A percentile compares a stretch with the other conserved stretches of the same genome.
phyloP scores from a whole-genome alignment of 257 asterid species.

The Przewalskia tangutica region DNA sequence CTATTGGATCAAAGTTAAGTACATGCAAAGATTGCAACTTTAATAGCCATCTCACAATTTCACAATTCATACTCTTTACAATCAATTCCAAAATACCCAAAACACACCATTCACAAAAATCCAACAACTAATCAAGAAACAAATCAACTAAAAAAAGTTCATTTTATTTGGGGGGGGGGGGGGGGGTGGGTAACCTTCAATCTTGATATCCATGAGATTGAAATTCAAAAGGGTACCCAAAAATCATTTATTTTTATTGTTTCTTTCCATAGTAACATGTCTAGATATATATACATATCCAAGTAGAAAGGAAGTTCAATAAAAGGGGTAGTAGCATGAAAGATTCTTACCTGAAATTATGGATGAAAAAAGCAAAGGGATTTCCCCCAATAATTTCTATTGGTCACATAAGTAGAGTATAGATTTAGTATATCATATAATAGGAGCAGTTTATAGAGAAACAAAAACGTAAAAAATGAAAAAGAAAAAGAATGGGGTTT shows the following conservation, averaged over 20 bases:
- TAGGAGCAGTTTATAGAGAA: not conserved
- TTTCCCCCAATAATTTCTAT: not conserved
- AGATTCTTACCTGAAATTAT: not conserved
- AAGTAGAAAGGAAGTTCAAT: not conserved
- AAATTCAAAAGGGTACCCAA: not conserved
- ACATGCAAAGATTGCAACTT: not conserved
- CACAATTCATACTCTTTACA: not conserved
- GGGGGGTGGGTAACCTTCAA: not conserved
- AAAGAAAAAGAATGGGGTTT: not conserved
- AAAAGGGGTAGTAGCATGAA: not conserved
- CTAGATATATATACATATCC: not conserved
- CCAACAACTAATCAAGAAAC: not conserved
- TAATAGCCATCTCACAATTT: not conserved
- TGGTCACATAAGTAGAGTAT: not conserved
- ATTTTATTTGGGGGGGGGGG: not conserved
- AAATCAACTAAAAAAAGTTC: not conserved
- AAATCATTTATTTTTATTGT: not conserved
- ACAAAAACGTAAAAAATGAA: not conserved
- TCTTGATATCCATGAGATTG: not conserved
- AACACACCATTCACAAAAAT: not conserved
- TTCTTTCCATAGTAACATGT: not conserved
- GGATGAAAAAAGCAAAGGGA: not conserved
- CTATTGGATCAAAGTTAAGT: not conserved
- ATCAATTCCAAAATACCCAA: not conserved
- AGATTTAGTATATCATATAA: slow-evolving; percentile 5